Conservation (phyloP, 257 asterid species). For the Primulina huaijiensis region DNA sequence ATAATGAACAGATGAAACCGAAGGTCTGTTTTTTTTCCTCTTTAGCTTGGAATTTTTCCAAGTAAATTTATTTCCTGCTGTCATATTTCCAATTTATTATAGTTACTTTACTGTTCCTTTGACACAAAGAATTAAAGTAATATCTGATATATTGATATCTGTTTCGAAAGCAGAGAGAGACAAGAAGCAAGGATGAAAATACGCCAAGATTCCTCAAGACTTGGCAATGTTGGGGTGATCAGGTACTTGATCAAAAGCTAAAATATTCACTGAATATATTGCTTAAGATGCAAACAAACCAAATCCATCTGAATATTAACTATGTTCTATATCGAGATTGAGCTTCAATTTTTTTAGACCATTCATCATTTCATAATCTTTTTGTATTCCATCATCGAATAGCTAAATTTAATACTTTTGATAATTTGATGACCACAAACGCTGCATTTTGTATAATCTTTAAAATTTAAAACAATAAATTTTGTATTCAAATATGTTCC, state of each 20-base stretch:
- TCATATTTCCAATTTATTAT: slow-evolving; percentile 19
- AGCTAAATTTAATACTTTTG: no score
- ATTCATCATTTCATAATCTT: no score
- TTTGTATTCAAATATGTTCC: neutral
- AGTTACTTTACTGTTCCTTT: slow-evolving; percentile 19
- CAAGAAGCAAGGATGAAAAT: slow-evolving; percentile 94
- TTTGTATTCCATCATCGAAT: no score
- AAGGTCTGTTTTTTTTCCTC: slow-evolving; percentile 47
- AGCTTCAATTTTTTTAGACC: no score
- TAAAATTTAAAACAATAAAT: no score
- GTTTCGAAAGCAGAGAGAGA: slow-evolving; percentile 96
- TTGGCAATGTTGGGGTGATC: slow-evolving; percentile 91
- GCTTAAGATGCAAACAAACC: no score
- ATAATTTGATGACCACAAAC: no score
- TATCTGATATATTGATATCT: slow-evolving; percentile 87
- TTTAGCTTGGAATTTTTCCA: slow-evolving; percentile 7
- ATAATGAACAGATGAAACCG: slow-evolving; percentile 79
- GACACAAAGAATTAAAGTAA: slow-evolving; percentile 75
- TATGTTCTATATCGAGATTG: no score
- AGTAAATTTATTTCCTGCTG: neutral
- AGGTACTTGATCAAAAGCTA: slow-evolving; percentile 48
- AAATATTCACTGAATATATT: no score
- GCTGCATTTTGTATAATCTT: no score
- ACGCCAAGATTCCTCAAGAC: slow-evolving; percentile 90
- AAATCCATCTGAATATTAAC: no score